Evolutionary conservation across 768 basidiomycete genomes (phyloP), one percentile per base, ranked within the genome.

Genomic region (Pseudohyphozyma bogoriensis): DNA sequence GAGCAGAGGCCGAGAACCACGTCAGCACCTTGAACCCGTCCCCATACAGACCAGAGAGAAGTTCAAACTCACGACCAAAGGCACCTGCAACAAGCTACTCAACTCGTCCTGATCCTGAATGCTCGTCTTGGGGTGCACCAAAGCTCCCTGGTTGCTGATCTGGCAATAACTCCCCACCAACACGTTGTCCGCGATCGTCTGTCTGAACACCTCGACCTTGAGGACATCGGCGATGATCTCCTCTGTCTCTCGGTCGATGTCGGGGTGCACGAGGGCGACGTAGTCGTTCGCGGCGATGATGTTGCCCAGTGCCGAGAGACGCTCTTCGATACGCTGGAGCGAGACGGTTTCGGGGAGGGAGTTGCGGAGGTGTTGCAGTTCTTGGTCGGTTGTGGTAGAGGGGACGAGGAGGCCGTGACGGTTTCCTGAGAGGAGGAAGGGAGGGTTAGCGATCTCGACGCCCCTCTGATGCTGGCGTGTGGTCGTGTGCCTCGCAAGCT

Each of bases 181-280:
- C 51, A 92, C 92, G 76, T 97, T 96, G 68, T 89, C 86, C 16
- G 95, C 95, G 67, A 99, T 79, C 13, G 91, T 99, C 75, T 99
- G 95, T 51, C 95, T 80, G 78, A 99, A 99, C 7, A 97, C 95
- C 74, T 99, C 95, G 63, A 97, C 95, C 75, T 97, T 97, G 68
- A 99, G 82, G 24, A 95, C 89, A 74, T 99, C 95, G 32, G 95
- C 95, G 75, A 99, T 96, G 77, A 99, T 97, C 76, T 99, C 95
- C 73, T 99, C 95, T 28, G 95, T 99, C 76, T 97, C 95, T 63
- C 95, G 83, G 77, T 97, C 95, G 62, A 97, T 77, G 67, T 99
- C 95, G 11, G 95, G 95, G 74, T 99, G 95, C 29, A 97, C 95
- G 69, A 99, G 85, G 11, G 95, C 95, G 67, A 99, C 93, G 71